phyloP scores from a whole-genome alignment of 495 filamentous ascomycete species.

The Xylaria telfairii region DNA sequence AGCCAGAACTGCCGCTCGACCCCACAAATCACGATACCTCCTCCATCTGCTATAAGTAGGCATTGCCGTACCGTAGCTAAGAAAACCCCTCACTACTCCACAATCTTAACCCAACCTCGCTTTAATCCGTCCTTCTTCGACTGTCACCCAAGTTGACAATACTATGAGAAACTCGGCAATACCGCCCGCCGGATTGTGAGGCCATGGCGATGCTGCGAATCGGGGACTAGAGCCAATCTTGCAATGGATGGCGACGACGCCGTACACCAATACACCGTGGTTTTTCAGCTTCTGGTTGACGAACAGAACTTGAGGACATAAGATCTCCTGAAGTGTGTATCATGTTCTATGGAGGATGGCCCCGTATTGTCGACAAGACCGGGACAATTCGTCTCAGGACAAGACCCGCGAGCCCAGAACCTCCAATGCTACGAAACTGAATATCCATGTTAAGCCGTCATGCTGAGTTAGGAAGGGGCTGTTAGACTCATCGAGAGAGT shows the following conservation, averaged over 20 bases:
- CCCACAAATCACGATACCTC: conserved; percentile 16
- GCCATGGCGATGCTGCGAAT: background rate
- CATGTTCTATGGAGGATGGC: background rate
- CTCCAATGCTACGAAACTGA: background rate
- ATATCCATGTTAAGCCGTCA: background rate
- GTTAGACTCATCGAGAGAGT: background rate
- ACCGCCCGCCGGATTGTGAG: background rate
- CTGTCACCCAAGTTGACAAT: background rate
- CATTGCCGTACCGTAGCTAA: background rate
- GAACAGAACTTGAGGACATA: background rate
- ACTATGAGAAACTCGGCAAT: background rate
- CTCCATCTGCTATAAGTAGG: conserved; percentile 11
- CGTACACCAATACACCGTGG: background rate
- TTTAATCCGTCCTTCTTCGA: background rate
- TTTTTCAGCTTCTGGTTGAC: background rate
- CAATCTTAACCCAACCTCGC: conserved; percentile 9
- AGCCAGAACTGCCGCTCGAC: conserved; percentile 1
- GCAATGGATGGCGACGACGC: background rate
- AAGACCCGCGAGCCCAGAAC: background rate
- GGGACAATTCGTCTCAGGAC: background rate
- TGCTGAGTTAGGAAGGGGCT: background rate
- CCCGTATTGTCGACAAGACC: background rate
- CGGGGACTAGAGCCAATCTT: background rate
- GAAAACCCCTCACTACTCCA: conserved; percentile 17
- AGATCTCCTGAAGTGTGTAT: background rate